A percentile compares a stretch with the other conserved stretches of the same genome.
Evolutionary conservation across 2,329 filamentous ascomycete genomes (phyloP).

Genomic region (Trichoderma endophyticum): DNA sequence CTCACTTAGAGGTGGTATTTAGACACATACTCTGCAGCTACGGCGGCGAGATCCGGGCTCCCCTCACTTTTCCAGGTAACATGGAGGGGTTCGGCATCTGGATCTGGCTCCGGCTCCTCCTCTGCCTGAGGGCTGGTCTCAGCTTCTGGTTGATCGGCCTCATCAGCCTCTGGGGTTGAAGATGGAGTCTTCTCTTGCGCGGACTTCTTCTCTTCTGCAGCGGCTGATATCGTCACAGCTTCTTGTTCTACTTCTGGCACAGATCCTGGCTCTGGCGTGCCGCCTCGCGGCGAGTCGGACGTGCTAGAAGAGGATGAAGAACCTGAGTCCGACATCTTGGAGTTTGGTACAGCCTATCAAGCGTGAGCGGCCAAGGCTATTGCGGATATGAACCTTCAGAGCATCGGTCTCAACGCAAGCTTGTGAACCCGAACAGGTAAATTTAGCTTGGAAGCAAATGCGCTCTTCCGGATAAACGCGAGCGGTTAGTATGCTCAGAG

Average conservation of each 20-base stretch:
- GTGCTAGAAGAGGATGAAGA: conserved; percentile 13
- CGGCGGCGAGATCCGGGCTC: neutral
- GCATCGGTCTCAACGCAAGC: neutral
- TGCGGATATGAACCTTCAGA: neutral
- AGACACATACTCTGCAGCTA: conserved; percentile 13
- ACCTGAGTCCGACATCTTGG: conserved; percentile 15
- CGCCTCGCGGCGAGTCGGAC: conserved; percentile 3
- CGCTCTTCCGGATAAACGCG: neutral
- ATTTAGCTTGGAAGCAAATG: neutral
- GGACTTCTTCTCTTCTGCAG: neutral
- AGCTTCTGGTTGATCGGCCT: neutral
- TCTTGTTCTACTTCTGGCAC: neutral
- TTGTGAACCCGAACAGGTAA: neutral
- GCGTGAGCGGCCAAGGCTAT: neutral
- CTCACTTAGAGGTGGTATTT: neutral
- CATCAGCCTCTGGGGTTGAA: neutral
- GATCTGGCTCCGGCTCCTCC: neutral
- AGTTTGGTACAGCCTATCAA: neutral
- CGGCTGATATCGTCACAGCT: neutral
- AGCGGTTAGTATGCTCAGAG: neutral
- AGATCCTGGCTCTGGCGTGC: neutral
- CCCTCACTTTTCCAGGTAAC: neutral
- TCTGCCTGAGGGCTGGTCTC: neutral
- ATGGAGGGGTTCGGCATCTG: conserved; percentile 17
- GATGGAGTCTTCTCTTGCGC: neutral